A percentile compares a stretch with the other conserved stretches of the same genome.
phyloP scores from a whole-genome alignment of 2,329 filamentous ascomycete genomes.

The Colletotrichum chrysophilum region DNA sequence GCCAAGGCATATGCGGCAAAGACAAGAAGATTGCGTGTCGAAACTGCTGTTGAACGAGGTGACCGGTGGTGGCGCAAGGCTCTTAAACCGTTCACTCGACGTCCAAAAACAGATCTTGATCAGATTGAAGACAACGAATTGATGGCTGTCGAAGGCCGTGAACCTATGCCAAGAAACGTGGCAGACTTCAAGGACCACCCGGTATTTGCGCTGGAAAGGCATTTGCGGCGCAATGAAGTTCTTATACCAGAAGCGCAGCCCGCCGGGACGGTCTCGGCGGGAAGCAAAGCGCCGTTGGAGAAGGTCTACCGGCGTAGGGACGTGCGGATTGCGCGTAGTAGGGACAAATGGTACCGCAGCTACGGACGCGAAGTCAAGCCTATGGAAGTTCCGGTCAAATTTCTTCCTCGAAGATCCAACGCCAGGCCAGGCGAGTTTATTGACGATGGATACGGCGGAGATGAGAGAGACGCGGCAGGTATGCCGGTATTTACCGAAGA shows the following conservation, averaged over 20 bases:
- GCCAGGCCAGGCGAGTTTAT: slow-evolving; percentile 25
- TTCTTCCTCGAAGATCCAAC: slow-evolving; percentile 58
- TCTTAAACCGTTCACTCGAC: slow-evolving; percentile 52
- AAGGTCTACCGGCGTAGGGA: slow-evolving; percentile 83
- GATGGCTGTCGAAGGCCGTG: slow-evolving; percentile 70
- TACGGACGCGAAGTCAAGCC: slow-evolving; percentile 79
- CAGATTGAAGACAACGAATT: slow-evolving; percentile 85
- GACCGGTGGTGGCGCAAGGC: slow-evolving; percentile 59
- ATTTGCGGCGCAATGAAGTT: slow-evolving; percentile 84
- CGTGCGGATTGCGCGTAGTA: slow-evolving; percentile 77
- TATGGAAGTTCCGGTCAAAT: slow-evolving; percentile 83
- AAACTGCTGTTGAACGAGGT: slow-evolving; percentile 56
- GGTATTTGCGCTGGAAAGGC: slow-evolving; percentile 81
- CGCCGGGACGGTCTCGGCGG: slow-evolving; percentile 79
- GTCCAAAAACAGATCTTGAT: slow-evolving; percentile 67
- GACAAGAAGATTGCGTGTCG: slow-evolving; percentile 81
- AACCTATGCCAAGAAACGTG: slow-evolving; percentile 86
- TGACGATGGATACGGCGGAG: slow-evolving; percentile 49
- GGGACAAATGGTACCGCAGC: slow-evolving; percentile 86
- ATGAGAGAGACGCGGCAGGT: slow-evolving; percentile 50
- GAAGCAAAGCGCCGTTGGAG: slow-evolving; percentile 69
- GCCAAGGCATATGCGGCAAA: slow-evolving; percentile 90
- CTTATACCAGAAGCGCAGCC: slow-evolving; percentile 72
- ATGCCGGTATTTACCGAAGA: slow-evolving; percentile 65
- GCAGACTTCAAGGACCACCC: slow-evolving; percentile 89